A percentile compares a stretch with the other conserved stretches of the same genome.
phyloP scores from a whole-genome alignment of 805 yeast genomes.

The Jamesozyma rosinii region DNA sequence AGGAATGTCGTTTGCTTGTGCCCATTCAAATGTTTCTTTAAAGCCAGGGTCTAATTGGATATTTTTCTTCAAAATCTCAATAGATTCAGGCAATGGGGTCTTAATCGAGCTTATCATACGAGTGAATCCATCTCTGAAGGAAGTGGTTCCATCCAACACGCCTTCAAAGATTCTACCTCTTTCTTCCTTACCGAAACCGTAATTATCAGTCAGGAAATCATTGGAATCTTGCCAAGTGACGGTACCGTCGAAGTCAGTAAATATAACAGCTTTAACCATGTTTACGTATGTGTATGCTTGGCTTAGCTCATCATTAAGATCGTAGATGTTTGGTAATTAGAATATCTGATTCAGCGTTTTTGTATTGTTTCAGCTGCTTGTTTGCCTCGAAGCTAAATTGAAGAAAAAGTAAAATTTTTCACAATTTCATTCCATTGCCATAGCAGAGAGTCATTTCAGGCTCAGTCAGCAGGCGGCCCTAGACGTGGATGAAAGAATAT shows the following conservation, averaged over 20 bases:
- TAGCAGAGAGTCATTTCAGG: no score
- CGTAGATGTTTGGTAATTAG: no score
- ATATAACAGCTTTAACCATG: conserved; percentile 62
- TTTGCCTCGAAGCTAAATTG: no score
- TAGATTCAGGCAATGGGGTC: conserved; percentile 73
- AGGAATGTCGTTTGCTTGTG: conserved; percentile 61
- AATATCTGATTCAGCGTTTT: no score
- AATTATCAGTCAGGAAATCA: conserved; percentile 78
- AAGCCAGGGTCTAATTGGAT: conserved; percentile 87
- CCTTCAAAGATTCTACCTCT: conserved; percentile 62
- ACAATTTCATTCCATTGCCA: neutral
- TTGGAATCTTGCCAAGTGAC: conserved; percentile 92
- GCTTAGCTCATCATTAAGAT: no score
- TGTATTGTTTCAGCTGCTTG: no score
- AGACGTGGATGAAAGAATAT: no score
- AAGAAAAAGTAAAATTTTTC: neutral
- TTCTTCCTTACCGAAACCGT: conserved; percentile 71
- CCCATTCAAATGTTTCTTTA: conserved; percentile 71
- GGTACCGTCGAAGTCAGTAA: conserved; percentile 98
- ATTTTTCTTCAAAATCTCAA: conserved; percentile 55
- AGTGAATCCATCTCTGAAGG: conserved; percentile 75
- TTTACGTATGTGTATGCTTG: neutral
- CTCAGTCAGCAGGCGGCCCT: no score
- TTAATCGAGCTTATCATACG: conserved; percentile 74
- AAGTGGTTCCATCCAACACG: conserved; percentile 56